Conservation (phyloP, 2,329 filamentous ascomycete species). For the Verticillium tricorpus region DNA sequence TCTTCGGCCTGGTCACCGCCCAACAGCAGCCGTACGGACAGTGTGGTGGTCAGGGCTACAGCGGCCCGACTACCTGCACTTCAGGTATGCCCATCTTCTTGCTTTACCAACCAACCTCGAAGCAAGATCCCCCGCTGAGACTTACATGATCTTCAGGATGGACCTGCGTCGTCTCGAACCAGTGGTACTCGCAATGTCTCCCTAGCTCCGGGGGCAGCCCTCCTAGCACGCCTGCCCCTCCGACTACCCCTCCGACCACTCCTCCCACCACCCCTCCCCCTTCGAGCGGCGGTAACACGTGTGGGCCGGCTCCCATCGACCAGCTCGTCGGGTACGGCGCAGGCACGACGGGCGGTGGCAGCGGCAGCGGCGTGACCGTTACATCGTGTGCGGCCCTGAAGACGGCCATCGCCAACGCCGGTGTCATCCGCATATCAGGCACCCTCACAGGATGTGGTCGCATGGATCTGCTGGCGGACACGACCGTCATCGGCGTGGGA, state of each 20-base stretch:
- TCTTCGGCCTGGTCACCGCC: neutral
- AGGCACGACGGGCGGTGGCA: conserved; percentile 40
- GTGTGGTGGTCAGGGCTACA: conserved; percentile 21
- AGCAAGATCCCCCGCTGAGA: neutral
- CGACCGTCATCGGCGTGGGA: conserved; percentile 45
- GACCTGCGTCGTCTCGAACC: conserved; percentile 18
- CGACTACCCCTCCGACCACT: neutral
- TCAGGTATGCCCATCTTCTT: conserved; percentile 10
- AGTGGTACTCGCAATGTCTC: conserved; percentile 24
- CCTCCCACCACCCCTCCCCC: neutral
- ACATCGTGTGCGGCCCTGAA: conserved; percentile 35
- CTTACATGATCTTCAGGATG: conserved; percentile 5
- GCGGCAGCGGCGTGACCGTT: conserved; percentile 38
- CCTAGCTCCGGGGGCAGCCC: neutral
- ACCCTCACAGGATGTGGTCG: conserved; percentile 35
- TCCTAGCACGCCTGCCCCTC: neutral
- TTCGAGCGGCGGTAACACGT: conserved; percentile 5
- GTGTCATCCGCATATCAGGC: conserved; percentile 42
- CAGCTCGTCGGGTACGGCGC: conserved; percentile 27
- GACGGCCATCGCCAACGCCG: conserved; percentile 29
- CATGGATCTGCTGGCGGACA: conserved; percentile 42
- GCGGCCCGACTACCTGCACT: conserved; percentile 14
- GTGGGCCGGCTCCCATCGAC: conserved; percentile 15
- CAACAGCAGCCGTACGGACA: conserved; percentile 25
- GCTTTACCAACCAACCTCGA: conserved; percentile 12